Percentiles rank a stretch among this genome's conserved stretches.
Conservation (phyloP, 2,329 filamentous ascomycete species). For the Thermomyces lanuginosus region DNA sequence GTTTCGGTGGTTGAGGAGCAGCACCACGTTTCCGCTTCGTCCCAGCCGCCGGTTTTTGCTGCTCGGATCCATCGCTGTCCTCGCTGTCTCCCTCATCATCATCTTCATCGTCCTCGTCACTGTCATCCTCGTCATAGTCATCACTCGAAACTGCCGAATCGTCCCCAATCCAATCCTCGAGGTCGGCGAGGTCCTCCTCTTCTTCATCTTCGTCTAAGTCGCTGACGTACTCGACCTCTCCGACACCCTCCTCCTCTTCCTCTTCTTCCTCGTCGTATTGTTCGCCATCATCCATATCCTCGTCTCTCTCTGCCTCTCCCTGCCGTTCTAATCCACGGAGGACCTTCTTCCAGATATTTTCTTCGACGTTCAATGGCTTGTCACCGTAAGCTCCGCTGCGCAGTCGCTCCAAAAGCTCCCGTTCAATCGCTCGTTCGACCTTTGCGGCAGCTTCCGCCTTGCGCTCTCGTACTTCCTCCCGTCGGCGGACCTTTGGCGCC, state of each 20-base stretch:
- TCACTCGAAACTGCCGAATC: conserved; percentile 39
- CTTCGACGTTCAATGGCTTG: conserved; percentile 84
- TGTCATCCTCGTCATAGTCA: conserved; percentile 33
- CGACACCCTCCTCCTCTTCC: conserved; percentile 53
- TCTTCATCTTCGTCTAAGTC: conserved; percentile 60
- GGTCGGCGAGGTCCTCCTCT: conserved; percentile 70
- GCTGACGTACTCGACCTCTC: conserved; percentile 79
- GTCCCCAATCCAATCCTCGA: conserved; percentile 85
- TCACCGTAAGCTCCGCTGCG: conserved; percentile 89
- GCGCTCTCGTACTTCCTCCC: conserved; percentile 59
- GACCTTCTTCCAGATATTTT: conserved; percentile 94
- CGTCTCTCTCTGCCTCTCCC: conserved; percentile 65
- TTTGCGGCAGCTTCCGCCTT: conserved; percentile 74
- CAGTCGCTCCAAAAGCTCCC: conserved; percentile 80
- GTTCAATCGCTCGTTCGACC: conserved; percentile 87
- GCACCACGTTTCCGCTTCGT: conserved; percentile 47
- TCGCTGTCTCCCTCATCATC: conserved; percentile 40
- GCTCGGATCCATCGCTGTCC: conserved; percentile 36
- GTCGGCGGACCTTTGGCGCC: conserved; percentile 71
- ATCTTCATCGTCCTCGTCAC: conserved; percentile 41
- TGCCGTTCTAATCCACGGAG: conserved; percentile 75
- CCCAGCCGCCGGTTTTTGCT: conserved; percentile 28
- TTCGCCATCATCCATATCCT: conserved; percentile 77
- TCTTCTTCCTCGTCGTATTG: conserved; percentile 63
- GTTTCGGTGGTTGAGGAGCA: conserved; percentile 34